Evolutionary conservation across 495 filamentous ascomycete genomes (phyloP).

Genomic region (Letharia lupina): DNA sequence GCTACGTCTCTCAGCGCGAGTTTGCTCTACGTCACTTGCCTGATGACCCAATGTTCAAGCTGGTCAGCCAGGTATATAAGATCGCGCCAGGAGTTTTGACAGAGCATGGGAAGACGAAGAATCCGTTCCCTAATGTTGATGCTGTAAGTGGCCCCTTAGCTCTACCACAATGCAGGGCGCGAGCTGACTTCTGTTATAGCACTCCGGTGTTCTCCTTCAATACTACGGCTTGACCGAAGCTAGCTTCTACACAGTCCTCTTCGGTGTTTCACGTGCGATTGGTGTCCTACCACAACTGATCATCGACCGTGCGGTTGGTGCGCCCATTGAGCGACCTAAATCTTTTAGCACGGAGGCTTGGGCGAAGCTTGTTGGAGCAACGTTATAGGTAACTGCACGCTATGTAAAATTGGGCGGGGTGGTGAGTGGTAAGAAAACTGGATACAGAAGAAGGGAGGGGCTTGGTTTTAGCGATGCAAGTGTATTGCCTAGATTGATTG

Average conservation of each 20-base stretch:
- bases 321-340: constrained; percentile 69
- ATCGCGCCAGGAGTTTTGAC: constrained; percentile 95
- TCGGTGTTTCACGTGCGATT: constrained; percentile 94
- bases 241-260: constrained; percentile 99
- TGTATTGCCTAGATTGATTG: neutral
- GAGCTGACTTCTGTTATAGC: constrained; percentile 36
- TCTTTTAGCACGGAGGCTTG: constrained; percentile 94
- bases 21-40: constrained; percentile 90
- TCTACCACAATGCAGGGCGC: constrained; percentile 30
- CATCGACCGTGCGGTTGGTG: constrained; percentile 94
- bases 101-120: constrained; percentile 99
- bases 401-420: neutral
- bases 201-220: constrained; percentile 97
- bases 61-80: constrained; percentile 99
- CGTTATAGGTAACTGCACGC: constrained; percentile 55
- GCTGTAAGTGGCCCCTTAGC: constrained; percentile 39
- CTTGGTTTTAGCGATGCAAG: neutral
- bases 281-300: constrained; percentile 98
- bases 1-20: constrained; percentile 93
- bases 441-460: neutral
- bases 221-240: constrained; percentile 98
- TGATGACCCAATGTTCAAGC: constrained; percentile 97
- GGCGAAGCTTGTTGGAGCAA: constrained; percentile 85
- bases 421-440: neutral
- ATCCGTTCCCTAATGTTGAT: constrained; percentile 70